Evolutionary conservation across 176 grass and related monocot species (phyloP).

Genomic region (Carex scoparia): DNA sequence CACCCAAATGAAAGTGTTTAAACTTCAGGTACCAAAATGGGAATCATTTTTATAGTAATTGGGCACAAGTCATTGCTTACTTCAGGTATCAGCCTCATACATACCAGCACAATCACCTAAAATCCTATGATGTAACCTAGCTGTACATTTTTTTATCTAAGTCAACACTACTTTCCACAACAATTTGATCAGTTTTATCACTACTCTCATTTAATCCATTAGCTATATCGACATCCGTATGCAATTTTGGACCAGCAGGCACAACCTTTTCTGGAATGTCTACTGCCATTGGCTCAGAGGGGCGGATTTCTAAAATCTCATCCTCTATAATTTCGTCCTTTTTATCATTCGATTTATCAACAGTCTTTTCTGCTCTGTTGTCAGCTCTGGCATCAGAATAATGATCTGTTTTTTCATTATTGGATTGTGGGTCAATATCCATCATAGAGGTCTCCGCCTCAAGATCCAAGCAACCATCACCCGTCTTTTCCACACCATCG

Average conservation of each 20-base stretch:
- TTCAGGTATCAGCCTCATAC: neutral
- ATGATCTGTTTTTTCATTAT: neutral
- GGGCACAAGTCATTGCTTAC: neutral
- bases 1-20: neutral
- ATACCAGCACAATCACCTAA: conserved; percentile 1
- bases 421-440: conserved; percentile 1
- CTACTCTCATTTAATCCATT: neutral
- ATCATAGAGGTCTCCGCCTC: neutral
- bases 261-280: conserved; percentile 4
- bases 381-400: neutral
- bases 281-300: neutral
- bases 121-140: neutral
- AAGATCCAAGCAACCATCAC: neutral
- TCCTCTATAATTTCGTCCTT: neutral
- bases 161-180: neutral
- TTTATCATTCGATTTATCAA: neutral
- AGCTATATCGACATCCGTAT: neutral
- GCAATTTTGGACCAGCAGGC: neutral
- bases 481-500: neutral
- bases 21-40: neutral
- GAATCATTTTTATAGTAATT: neutral
- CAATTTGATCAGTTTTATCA: neutral
- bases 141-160: neutral
- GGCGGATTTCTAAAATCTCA: neutral
- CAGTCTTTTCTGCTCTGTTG: neutral